phyloP scores from a whole-genome alignment of 176 grass and related monocot species.

The Hsuehochloa calcarea region DNA sequence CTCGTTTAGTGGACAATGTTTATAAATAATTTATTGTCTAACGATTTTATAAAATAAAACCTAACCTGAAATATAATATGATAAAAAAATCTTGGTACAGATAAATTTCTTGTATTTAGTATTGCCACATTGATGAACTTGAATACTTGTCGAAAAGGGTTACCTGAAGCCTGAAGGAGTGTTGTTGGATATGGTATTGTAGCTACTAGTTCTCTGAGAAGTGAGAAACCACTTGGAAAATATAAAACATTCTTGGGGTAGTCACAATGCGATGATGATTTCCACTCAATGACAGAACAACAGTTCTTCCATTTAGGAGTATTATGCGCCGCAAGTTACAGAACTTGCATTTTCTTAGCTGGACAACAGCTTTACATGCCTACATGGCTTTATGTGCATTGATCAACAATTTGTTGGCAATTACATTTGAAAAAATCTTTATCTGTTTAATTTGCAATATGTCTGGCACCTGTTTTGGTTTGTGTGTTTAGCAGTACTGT shows the following conservation, averaged over 20 bases:
- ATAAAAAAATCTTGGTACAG: background rate
- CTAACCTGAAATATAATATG: background rate
- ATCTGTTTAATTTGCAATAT: constrained; percentile 3
- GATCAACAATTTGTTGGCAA: background rate
- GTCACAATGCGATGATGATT: background rate
- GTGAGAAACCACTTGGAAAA: background rate
- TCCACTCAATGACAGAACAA: background rate
- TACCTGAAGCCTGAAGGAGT: background rate
- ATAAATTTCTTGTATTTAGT: background rate
- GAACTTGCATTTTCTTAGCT: background rate
- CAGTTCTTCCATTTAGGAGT: background rate
- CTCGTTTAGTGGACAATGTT: background rate
- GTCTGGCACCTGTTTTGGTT: background rate
- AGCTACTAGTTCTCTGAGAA: background rate
- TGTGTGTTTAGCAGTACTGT: background rate
- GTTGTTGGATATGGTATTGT: background rate
- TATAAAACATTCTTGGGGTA: background rate
- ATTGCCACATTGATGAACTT: background rate
- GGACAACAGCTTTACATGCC: background rate
- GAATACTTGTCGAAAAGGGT: background rate
- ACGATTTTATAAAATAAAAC: background rate
- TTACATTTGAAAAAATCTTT: background rate
- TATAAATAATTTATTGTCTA: background rate
- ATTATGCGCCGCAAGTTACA: constrained; percentile 1
- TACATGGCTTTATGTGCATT: background rate